phyloP scores from a whole-genome alignment of 139 green algal genomes.

The Zygnema cylindricum region DNA sequence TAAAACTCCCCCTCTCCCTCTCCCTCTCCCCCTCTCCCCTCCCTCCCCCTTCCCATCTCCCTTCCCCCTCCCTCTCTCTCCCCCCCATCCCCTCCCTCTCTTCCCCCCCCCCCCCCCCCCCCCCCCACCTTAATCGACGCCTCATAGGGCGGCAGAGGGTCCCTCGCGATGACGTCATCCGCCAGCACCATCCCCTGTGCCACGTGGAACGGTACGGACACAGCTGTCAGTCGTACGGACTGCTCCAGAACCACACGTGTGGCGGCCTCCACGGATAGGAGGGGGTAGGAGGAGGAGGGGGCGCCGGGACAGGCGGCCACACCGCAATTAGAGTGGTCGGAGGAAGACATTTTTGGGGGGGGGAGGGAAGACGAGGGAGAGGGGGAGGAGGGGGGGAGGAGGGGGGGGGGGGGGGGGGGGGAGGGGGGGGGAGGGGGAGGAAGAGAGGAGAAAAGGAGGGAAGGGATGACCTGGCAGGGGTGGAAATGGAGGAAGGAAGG shows the following conservation, averaged over 20 bases:
- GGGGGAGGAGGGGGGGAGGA: not conserved
- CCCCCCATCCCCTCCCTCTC: constrained; percentile 96
- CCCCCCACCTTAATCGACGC: constrained; percentile 97
- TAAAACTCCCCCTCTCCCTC: constrained; percentile 44
- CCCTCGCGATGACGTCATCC: constrained; percentile 74
- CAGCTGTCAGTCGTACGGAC: constrained; percentile 63
- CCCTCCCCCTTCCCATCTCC: constrained; percentile 78
- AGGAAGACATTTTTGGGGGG: not conserved
- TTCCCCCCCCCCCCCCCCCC: too few relatives aligned
- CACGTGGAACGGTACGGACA: constrained; percentile 65
- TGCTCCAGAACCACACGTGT: constrained; percentile 73
- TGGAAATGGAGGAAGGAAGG: too few relatives aligned
- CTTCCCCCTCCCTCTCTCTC: constrained; percentile 77
- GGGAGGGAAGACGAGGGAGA: not conserved
- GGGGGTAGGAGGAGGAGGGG: constrained; percentile 70
- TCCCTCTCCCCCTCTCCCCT: constrained; percentile 74
- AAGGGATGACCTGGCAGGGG: too few relatives aligned
- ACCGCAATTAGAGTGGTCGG: not conserved
- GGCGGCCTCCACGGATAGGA: constrained; percentile 85
- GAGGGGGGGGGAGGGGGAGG: not conserved
- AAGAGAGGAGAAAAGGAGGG: too few relatives aligned
- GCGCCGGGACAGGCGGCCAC: constrained; percentile 18
- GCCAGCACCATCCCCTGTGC: constrained; percentile 75
- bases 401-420: not conserved
- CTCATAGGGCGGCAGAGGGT: constrained; percentile 86